These are phyloP conservation scores for Solanum lycopersicoides DNA, from an alignment of 257 asterid genomes.

Conservation along the genomic window DNA sequence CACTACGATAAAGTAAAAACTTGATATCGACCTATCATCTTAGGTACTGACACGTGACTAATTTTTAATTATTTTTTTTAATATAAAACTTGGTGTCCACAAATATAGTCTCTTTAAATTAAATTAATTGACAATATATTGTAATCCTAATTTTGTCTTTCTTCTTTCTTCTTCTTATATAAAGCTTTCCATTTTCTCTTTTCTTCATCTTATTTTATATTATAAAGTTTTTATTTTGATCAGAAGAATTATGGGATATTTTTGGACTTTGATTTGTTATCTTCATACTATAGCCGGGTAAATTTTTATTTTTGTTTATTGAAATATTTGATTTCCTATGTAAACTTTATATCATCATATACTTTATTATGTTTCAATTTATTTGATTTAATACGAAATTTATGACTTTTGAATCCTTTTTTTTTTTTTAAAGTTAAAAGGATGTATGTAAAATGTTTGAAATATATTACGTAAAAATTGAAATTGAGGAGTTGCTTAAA, in stretches of 20 bases:
- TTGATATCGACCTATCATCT: background rate
- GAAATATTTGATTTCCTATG: background rate
- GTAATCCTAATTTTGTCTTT: background rate
- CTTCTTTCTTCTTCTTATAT: background rate
- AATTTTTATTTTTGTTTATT: background rate
- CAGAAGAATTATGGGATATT: constrained; percentile 13
- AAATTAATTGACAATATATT: background rate
- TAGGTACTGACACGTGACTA: background rate
- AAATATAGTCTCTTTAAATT: background rate
- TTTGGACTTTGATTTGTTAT: constrained; percentile 26
- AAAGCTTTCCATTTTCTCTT: background rate
- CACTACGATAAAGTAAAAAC: background rate
- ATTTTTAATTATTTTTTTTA: background rate
- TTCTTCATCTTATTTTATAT: background rate
- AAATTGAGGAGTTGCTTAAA: background rate
- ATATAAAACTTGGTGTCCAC: background rate
- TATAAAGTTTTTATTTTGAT: background rate
- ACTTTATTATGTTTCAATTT: background rate
- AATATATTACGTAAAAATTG: accelerated
- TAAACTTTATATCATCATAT: background rate
- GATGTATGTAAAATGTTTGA: background rate
- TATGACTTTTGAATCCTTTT: background rate
- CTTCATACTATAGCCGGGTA: constrained; percentile 32
- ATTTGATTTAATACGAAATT: accelerated
- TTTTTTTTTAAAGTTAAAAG: too few relatives aligned